Evolutionary conservation across 805 yeast genomes (phyloP), one percentile per base, ranked within the genome.

Genomic region (Ogataea methanolica): DNA sequence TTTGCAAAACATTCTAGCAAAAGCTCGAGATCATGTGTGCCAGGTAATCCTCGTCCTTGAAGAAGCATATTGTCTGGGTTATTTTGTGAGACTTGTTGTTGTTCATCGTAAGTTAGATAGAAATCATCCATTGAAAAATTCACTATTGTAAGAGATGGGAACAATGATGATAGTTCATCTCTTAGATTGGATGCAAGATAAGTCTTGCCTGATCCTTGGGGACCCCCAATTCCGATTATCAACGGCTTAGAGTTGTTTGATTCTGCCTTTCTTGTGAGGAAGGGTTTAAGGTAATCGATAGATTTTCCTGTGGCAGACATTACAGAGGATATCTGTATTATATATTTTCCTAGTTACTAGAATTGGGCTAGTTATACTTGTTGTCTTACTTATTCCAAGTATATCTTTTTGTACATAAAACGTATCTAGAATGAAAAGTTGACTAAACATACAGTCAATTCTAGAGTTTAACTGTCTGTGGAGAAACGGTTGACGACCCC

Each of bases 41-140:
- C 97, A 0, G 98, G 98, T 15, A 88, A 72, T 0, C 98, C 98
- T 23, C 98, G 70, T 3, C 96, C 96, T 33, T 61, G 56, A 16
- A 88, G 58, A 41, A 92, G 67, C 34, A 66, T 61, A 60, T 65
- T 65, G 14, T 66, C 73, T 0, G 70, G 60, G 49, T 70, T 66
- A 14, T 50, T 45, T 6, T 51, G 36, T 1, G 76, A 74, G 22
- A 90, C 59, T 33, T 51, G 49, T 23, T 48, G 50, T 59, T 89
- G 97, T 17, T 83, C 83, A 7, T 60, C 65, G 60, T 80, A 82
- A 0, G 88, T 80, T 36, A 88, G 68, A 62, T 92, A 92, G 49
- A 88, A 79, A 65, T 94, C 98, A 67, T 92, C 99, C 56, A 90
- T 77, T 48, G 96, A 91, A 41, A 87, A 66, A 26, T 70, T 75